A percentile compares a stretch with the other conserved stretches of the same genome.
phyloP scores from a whole-genome alignment of 495 filamentous ascomycete species.

The Aspergillus cristatus region DNA sequence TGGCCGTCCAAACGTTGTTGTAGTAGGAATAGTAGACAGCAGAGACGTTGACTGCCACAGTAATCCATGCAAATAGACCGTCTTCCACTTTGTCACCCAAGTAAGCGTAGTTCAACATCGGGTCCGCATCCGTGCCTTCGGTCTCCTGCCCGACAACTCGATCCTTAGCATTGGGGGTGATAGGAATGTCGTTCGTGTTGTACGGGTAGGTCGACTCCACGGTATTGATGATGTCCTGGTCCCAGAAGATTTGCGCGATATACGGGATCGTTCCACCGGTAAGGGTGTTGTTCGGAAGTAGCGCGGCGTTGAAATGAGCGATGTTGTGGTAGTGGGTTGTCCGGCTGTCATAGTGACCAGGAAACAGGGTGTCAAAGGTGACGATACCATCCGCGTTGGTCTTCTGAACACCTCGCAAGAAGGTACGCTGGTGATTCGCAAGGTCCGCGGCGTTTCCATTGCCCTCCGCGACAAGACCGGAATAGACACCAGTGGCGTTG shows the following conservation, averaged over 20 bases:
- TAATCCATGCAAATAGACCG: constrained; percentile 49
- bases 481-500: constrained; percentile 48
- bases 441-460: constrained; percentile 17
- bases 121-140: constrained; percentile 41
- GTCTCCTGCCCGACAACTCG: constrained; percentile 36
- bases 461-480: constrained; percentile 12
- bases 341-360: constrained; percentile 44
- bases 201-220: constrained; percentile 45
- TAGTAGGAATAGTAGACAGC: constrained; percentile 13
- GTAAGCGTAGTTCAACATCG: constrained; percentile 45
- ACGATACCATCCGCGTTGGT: constrained; percentile 41
- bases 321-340: constrained; percentile 41
- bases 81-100: constrained; percentile 45
- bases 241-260: constrained; percentile 54
- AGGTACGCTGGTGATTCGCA: constrained; percentile 37
- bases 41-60: constrained; percentile 43
- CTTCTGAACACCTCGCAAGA: constrained; percentile 41
- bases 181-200: constrained; percentile 37
- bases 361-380: constrained; percentile 41
- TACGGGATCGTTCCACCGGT: constrained; percentile 41
- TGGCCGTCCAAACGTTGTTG: background rate
- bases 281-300: constrained; percentile 39
- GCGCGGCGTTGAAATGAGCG: constrained; percentile 34
- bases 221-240: constrained; percentile 35
- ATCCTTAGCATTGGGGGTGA: constrained; percentile 43